phyloP scores from a whole-genome alignment of 176 grass and related monocot genomes.

The Metroxylon sagu region DNA sequence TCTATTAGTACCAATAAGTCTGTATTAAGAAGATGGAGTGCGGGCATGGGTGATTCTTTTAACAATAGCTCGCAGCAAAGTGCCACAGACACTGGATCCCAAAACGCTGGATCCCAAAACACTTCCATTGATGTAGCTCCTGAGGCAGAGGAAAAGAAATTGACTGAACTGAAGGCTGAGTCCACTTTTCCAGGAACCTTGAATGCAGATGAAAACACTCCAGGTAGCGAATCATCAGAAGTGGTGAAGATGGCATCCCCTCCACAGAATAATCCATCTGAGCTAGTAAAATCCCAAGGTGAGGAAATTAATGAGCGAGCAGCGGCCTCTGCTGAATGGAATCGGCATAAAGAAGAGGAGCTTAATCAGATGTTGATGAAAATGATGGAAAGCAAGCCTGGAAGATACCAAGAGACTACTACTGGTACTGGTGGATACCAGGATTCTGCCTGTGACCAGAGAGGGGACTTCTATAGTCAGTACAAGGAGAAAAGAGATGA shows the following conservation, averaged over 20 bases:
- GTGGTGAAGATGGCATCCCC: slow-evolving; percentile 18
- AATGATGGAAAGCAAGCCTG: slow-evolving; percentile 88
- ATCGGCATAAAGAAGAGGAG: slow-evolving; percentile 81
- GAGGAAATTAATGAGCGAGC: slow-evolving; percentile 49
- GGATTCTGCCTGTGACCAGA: slow-evolving; percentile 45
- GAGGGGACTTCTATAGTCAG: slow-evolving; percentile 31
- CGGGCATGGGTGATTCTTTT: slow-evolving; percentile 77
- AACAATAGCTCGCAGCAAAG: slow-evolving; percentile 45
- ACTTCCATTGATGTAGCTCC: slow-evolving; percentile 30
- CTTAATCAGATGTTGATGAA: slow-evolving; percentile 97
- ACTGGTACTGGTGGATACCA: slow-evolving; percentile 18
- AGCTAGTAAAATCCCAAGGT: slow-evolving; percentile 34
- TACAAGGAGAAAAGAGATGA: slow-evolving; percentile 60
- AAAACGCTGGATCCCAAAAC: slow-evolving; percentile 47
- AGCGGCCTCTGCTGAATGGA: slow-evolving; percentile 74
- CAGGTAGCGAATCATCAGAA: slow-evolving; percentile 24
- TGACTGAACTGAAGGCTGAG: slow-evolving; percentile 32
- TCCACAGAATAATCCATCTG: slow-evolving; percentile 28
- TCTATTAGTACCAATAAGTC: slow-evolving; percentile 44
- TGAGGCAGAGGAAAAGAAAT: slow-evolving; percentile 33
- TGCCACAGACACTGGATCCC: slow-evolving; percentile 37
- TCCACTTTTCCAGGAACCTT: slow-evolving; percentile 2
- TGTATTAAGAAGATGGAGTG: slow-evolving; percentile 91
- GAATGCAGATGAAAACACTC: slow-evolving; percentile 16
- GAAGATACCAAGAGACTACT: slow-evolving; percentile 44